Conservation (phyloP, 1,284 basidiomycete species). For the Rhodotorula mucilaginosa region DNA sequence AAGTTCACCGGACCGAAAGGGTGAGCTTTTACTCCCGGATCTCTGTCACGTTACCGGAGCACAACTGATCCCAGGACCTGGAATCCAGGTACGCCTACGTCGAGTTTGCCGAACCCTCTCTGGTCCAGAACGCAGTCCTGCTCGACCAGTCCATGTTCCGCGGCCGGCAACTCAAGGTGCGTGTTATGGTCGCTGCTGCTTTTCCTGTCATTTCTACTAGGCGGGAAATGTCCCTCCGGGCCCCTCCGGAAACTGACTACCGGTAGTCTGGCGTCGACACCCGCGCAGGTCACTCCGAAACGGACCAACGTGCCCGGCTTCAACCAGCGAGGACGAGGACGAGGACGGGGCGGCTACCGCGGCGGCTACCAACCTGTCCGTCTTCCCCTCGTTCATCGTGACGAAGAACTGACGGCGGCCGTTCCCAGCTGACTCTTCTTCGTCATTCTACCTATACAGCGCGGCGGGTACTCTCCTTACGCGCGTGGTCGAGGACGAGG, state of each 20-base stretch:
- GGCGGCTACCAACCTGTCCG: slow-evolving; percentile 60
- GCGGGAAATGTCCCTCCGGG: too few relatives aligned
- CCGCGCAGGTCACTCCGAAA: slow-evolving; percentile 75
- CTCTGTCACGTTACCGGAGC: too few relatives aligned
- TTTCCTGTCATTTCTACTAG: too few relatives aligned
- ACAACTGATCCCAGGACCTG: too few relatives aligned
- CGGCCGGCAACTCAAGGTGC: slow-evolving; percentile 84
- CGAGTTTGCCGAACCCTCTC: slow-evolving; percentile 92
- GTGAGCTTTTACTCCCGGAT: slow-evolving; percentile 54
- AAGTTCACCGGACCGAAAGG: slow-evolving; percentile 99
- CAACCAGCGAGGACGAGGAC: slow-evolving; percentile 50
- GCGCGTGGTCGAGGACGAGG: slow-evolving; percentile 29
- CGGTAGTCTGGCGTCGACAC: too few relatives aligned
- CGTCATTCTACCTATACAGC: not conserved
- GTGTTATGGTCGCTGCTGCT: slow-evolving; percentile 28
- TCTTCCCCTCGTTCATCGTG: not conserved
- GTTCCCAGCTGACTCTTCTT: not conserved
- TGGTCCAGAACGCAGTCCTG: slow-evolving; percentile 88
- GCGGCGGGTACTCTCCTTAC: slow-evolving; percentile 35
- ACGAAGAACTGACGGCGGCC: not conserved
- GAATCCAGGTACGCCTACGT: slow-evolving; percentile 86
- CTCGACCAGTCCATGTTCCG: slow-evolving; percentile 95
- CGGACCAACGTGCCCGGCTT: slow-evolving; percentile 90
- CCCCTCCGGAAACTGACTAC: not conserved
- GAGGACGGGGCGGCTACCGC: slow-evolving; percentile 66